Conservation (phyloP, 2,329 filamentous ascomycete genomes). For the Chrysoporthe deuterocubensis region DNA sequence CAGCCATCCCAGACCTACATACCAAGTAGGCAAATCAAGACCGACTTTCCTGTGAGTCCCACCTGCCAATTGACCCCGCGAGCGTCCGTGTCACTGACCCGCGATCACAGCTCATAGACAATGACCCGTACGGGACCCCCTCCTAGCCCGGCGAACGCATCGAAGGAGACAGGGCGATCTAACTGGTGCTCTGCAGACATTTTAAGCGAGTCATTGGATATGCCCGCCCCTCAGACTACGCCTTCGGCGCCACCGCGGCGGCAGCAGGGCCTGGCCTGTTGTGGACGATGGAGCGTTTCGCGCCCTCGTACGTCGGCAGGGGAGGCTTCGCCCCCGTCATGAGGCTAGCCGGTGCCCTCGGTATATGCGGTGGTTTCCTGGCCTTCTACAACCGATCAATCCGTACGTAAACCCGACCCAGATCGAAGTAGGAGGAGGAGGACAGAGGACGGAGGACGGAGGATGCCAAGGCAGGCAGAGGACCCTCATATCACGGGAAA, state of each 20-base stretch:
- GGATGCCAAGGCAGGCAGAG: no score
- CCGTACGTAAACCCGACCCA: constrained; percentile 62
- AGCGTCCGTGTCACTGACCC: constrained; percentile 16
- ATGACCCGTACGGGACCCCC: constrained; percentile 79
- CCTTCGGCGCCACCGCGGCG: constrained; percentile 68
- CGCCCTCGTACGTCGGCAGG: constrained; percentile 82
- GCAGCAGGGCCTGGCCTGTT: constrained; percentile 76
- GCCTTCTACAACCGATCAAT: constrained; percentile 83
- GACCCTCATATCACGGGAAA: no score
- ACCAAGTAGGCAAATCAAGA: constrained; percentile 78
- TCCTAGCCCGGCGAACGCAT: background rate
- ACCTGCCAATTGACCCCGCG: constrained; percentile 30
- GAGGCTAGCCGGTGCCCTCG: constrained; percentile 76
- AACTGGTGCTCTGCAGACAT: constrained; percentile 62
- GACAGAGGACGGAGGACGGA: background rate
- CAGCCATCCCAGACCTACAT: constrained; percentile 54
- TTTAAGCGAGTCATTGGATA: constrained; percentile 89
- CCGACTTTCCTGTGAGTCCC: constrained; percentile 81
- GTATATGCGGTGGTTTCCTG: constrained; percentile 77
- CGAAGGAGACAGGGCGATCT: constrained; percentile 35
- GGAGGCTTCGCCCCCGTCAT: constrained; percentile 82
- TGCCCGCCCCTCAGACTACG: constrained; percentile 84
- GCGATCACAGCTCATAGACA: constrained; percentile 85
- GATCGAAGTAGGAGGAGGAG: background rate
- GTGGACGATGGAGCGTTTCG: constrained; percentile 78